Evolutionary conservation across 1,284 basidiomycete species (phyloP).

Genomic region (Cryptococcus floricola): DNA sequence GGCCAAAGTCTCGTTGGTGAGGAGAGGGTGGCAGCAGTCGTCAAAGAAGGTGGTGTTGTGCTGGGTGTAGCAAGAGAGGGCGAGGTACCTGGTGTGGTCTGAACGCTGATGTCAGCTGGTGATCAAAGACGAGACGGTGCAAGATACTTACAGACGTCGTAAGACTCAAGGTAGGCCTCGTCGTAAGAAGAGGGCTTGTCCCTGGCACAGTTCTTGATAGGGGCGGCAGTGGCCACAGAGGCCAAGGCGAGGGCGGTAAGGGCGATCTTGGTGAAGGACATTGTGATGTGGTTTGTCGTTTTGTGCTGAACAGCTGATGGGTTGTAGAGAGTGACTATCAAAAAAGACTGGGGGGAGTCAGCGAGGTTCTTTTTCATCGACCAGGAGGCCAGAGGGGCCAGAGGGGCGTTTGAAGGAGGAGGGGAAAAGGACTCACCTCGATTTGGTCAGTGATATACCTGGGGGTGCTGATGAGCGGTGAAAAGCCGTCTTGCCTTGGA

Average conservation of each 20-base stretch:
- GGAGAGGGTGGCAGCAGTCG: constrained; percentile 57
- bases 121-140: neutral
- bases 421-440: too few species aligned
- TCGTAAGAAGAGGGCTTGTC: constrained; percentile 40
- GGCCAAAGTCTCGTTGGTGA: constrained; percentile 53
- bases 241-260: constrained; percentile 49
- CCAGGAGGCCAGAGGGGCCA: too few species aligned
- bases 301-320: too few species aligned
- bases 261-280: constrained; percentile 50
- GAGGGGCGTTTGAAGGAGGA: too few species aligned
- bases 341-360: too few species aligned
- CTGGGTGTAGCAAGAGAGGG: constrained; percentile 55
- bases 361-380: too few species aligned
- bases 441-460: too few species aligned
- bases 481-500: too few species aligned
- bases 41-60: constrained; percentile 63
- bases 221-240: constrained; percentile 54
- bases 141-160: constrained; percentile 51
- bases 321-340: too few species aligned
- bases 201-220: constrained; percentile 46
- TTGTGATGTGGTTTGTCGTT: too few species aligned
- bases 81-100: constrained; percentile 63
- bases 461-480: too few species aligned
- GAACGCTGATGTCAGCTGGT: constrained; percentile 1
- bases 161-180: constrained; percentile 53